Evolutionary conservation across 495 filamentous ascomycete species (phyloP), one percentile per base, ranked within the genome.

Genomic region (Penicillium cinerascens): DNA sequence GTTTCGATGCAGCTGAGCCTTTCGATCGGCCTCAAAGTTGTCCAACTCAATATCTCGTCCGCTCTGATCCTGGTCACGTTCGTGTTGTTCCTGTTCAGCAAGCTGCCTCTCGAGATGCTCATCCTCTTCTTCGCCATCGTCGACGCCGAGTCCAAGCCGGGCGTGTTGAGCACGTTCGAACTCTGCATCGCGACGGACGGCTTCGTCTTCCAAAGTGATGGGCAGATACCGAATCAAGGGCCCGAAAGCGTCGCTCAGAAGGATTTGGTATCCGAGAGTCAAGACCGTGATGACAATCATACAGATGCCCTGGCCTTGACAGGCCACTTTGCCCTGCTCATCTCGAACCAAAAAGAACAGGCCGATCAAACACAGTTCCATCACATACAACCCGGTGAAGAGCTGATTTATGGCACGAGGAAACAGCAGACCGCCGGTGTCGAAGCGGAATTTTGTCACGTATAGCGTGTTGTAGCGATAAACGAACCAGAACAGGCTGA

Each of bases 381-480:
- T 92, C 42, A 96, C 81, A 63, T 98, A 98, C 9, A 98, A 69
- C 0, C 93, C 93, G 1, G 87, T 92, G 67, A 97, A 97, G 0
- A 96, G 84, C 65, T 98, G 95, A 66, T 97, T 97, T 73, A 98
- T 87, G 6, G 93, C 95, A 16, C 82, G 84, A 3, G 95, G 95
- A 61, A 95, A 98, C 20, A 97, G 80, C 26, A 97, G 78, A 25
- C 93, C 93, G 47, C 93, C 95, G 1, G 93, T 98, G 66, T 98
- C 93, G 59, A 86, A 86, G 39, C 82, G 80, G 67, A 95, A 95
- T 43, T 92, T 92, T 37, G 87, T 92, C 48, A 98, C 91, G 62
- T 97, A 97, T 39, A 98, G 83, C 68, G 93, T 95, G 63, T 92
- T 93, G 71, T 98, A 97, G 20, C 92, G 87, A 69, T 97, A 91